These are phyloP conservation scores for Aspergillus jensenii DNA, from an alignment of 2,329 filamentous ascomycete genomes.

Conservation along the genomic window DNA sequence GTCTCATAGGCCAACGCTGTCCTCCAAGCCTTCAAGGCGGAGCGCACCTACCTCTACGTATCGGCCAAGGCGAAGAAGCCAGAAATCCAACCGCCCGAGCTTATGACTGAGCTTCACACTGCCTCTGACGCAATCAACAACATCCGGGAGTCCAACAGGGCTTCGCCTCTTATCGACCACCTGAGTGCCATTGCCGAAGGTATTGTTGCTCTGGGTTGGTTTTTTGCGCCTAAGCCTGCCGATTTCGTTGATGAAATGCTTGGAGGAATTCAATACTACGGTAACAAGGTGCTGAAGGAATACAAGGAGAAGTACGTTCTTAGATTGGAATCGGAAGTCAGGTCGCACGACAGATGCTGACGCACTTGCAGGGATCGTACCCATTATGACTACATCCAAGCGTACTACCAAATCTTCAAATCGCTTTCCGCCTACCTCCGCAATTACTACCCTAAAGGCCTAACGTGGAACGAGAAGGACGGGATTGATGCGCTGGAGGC, in stretches of 20 bases:
- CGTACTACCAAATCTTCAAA: slow-evolving; percentile 90
- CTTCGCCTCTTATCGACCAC: slow-evolving; percentile 73
- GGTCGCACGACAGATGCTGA: slow-evolving; percentile 17
- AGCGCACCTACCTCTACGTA: slow-evolving; percentile 84
- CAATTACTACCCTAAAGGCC: slow-evolving; percentile 73
- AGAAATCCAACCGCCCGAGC: slow-evolving; percentile 68
- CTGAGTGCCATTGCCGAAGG: slow-evolving; percentile 86
- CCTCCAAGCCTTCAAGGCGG: slow-evolving; percentile 71
- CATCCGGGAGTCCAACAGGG: slow-evolving; percentile 78
- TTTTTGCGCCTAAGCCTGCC: slow-evolving; percentile 77
- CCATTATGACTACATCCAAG: slow-evolving; percentile 84
- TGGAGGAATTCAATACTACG: slow-evolving; percentile 85
- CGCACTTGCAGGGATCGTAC: slow-evolving; percentile 62
- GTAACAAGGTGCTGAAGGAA: slow-evolving; percentile 89
- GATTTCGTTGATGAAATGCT: slow-evolving; percentile 84
- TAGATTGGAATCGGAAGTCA: background rate
- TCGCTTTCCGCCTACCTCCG: slow-evolving; percentile 81
- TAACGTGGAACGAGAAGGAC: slow-evolving; percentile 83
- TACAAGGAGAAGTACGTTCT: slow-evolving; percentile 72
- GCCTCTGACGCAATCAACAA: slow-evolving; percentile 76
- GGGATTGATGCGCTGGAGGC: slow-evolving; percentile 70
- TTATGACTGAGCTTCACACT: slow-evolving; percentile 84
- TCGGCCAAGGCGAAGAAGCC: slow-evolving; percentile 92
- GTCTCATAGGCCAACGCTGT: slow-evolving; percentile 54
- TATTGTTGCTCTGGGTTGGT: slow-evolving; percentile 87